Base-by-base conservation (phyloP, 176 grass and related monocot species). In the Bonia amplexicaulis region DNA sequence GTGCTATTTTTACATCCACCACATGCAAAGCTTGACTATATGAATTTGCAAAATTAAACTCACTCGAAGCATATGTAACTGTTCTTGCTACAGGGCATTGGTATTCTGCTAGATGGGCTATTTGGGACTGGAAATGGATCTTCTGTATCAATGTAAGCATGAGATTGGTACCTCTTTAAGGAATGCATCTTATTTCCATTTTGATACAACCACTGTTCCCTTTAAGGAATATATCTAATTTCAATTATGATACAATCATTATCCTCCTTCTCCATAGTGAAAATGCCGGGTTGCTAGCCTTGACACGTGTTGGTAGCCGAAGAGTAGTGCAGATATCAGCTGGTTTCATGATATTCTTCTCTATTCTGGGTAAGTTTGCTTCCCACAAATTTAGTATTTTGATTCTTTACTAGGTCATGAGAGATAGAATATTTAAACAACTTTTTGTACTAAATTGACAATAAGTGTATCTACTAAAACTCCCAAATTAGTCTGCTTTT, bases 291-390 rank as follows among this genome's bases (percentile, higher is more conserved):
- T 91, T 99, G 87, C 66, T 99, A 88, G 97, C 93, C 64, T 78
- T 99, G 86, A 99, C 97, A 80, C 93, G 88, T 23, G 84, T 99
- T 83, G 97, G 97, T 76, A 99, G 97, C 87, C 83, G 93, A 78
- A 89, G 97, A 66, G 97, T 99, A 12, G 97, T 96, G 29, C 93
- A 99, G 80, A 99, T 99, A 91, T 95, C 97, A 85, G 97, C 97
- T 70, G 93, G 97, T 64, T 99, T 99, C 87, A 99, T 99, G 97
- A 96, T 99, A 67, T 99, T 99, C 85, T 99, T 99, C 58, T 99
- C 97, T 68, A 88, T 99, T 71, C 67, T 99, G 64, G 96, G 97
- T 96, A 86, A 82, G 59, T 42, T 81, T 54, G 17, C 10, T 65
- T 71, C 25, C 15, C 23, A 46, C 27, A 31, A 70, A 69, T 75